Evolutionary conservation across 192 early-diverging fungal genomes (phyloP).

Genomic region (Tieghemiomyces parasiticus): DNA sequence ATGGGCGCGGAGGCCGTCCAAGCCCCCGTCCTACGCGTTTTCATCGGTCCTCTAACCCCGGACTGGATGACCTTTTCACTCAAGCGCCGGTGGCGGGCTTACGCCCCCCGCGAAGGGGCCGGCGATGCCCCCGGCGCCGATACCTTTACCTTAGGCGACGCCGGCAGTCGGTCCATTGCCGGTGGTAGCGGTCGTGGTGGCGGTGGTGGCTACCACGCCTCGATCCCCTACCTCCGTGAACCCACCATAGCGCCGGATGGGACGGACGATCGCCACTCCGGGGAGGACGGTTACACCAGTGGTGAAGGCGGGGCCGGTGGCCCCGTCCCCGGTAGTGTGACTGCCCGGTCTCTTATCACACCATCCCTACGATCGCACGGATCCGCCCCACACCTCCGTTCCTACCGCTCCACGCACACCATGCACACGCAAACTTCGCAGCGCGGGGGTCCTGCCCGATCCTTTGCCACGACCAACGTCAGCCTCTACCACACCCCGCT

Average conservation of each 20-base stretch:
- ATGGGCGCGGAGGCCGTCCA: neutral
- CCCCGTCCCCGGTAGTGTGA: neutral
- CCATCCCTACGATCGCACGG: neutral
- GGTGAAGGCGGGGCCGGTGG: neutral
- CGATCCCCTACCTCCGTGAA: neutral
- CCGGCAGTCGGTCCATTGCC: neutral
- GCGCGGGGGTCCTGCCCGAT: neutral
- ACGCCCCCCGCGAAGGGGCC: neutral
- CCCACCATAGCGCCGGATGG: neutral
- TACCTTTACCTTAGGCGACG: neutral
- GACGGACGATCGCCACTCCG: too few species aligned
- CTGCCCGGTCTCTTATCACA: neutral
- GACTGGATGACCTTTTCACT: conserved; percentile 11
- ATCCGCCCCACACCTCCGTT: neutral
- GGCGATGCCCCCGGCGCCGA: neutral
- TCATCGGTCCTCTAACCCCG: conserved; percentile 8
- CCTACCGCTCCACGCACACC: neutral
- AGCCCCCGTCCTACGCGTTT: conserved; percentile 2
- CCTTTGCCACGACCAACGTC: neutral
- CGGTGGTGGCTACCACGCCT: neutral
- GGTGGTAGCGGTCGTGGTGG: neutral
- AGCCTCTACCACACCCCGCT: neutral
- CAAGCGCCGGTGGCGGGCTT: conserved; percentile 7
- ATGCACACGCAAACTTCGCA: neutral
- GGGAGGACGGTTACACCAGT: too few species aligned